phyloP scores from a whole-genome alignment of 2,329 filamentous ascomycete genomes.

The Pseudogymnoascus sp. region DNA sequence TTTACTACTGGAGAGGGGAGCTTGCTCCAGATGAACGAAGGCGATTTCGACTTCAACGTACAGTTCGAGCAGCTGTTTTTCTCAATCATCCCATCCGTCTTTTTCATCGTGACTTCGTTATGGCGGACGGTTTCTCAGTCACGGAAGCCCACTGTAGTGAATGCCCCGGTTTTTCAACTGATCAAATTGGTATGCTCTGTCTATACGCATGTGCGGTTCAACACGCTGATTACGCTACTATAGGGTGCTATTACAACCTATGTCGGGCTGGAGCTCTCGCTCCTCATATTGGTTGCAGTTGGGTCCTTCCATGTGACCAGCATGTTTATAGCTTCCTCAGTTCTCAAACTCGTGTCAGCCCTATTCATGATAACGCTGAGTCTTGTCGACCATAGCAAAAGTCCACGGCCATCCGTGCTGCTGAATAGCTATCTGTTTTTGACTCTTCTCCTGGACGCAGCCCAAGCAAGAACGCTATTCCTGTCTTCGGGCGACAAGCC shows the following conservation, averaged over 20 bases:
- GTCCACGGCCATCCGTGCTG: slow-evolving; percentile 35
- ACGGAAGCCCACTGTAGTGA: slow-evolving; percentile 27
- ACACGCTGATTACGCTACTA: slow-evolving; percentile 11
- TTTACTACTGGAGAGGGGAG: slow-evolving; percentile 16
- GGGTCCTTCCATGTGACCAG: slow-evolving; percentile 14
- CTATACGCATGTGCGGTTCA: neutral
- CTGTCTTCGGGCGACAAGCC: slow-evolving; percentile 20
- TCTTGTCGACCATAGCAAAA: slow-evolving; percentile 27
- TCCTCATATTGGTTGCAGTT: slow-evolving; percentile 22
- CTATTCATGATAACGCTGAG: slow-evolving; percentile 16
- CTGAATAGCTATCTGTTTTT: slow-evolving; percentile 36
- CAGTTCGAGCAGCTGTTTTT: slow-evolving; percentile 30
- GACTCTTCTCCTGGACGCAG: slow-evolving; percentile 37
- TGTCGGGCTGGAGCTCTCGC: slow-evolving; percentile 22
- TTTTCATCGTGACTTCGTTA: slow-evolving; percentile 27
- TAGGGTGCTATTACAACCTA: slow-evolving; percentile 21
- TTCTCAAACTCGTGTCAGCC: slow-evolving; percentile 24
- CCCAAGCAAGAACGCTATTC: slow-evolving; percentile 37
- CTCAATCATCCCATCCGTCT: slow-evolving; percentile 25
- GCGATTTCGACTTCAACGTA: slow-evolving; percentile 26
- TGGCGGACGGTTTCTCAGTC: slow-evolving; percentile 24
- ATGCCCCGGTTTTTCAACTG: slow-evolving; percentile 24
- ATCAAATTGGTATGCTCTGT: slow-evolving; percentile 24
- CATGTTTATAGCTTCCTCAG: slow-evolving; percentile 27
- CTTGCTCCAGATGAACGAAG: slow-evolving; percentile 27